Base-by-base conservation (phyloP, 441 rosid species). In the Syzygium malaccense region DNA sequence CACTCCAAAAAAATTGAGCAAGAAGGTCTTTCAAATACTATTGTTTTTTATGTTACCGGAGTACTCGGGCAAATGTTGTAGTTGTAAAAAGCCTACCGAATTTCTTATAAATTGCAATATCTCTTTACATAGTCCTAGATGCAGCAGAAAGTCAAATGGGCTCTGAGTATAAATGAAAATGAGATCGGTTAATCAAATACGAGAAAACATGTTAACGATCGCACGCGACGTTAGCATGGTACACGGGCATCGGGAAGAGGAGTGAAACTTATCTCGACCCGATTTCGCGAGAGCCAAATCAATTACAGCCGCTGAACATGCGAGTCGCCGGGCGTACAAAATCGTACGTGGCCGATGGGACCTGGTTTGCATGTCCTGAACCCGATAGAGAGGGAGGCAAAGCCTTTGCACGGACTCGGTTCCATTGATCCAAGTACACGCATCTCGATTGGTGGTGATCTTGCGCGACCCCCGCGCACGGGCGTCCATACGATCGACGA, bases 151-250 rank as follows among this genome's bases (percentile, higher is more conserved):
- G 20, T 7, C 26, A 20, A 55, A 7, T 3, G 8, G 58, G 58
- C 25, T 55, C 3, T 18, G 32, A 32, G 18, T 17, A 30, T 0
- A 6, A 64, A 4, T 75, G 10, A n/a, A 23, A 12, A 3, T 0
- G 17, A 14, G 83, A 75, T 12, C 1, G 5, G 3, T 6, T 41
- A 41, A 48, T 75, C 15, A 37, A 41, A 23, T 75, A 10, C 2
- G 0, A 41, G 48, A 45, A 45, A 45, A 45, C 9, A 45, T 45
- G 48, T 7, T 45, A 45, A 45, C 48, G 48, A 45, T 9, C 48
- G 1, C 14, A 75, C 7, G 14, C 13, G 53, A 75, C 10, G 1
- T 6, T 37, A 20, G 25, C 6, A 8, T 1, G 0, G 0, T 37
- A 71, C 14, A 20, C 0, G 2, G 2, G 26, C 80, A 37, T 71